A percentile compares a stretch with the other conserved stretches of the same genome.
phyloP scores from a whole-genome alignment of 176 grass and related monocot species.

The bread wheat (Triticum aestivum) region IWGSC_CS_RefSeq_v2.1 NC_057805.1:445926069-445926568 shows the following conservation, averaged over 20 bases:
- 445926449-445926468: constrained; percentile 33
- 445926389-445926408: not conserved
- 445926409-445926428: constrained; percentile 27
- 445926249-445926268: constrained; percentile 22
- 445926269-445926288: constrained; percentile 38
- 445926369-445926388: not conserved
- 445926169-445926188: constrained; percentile 49
- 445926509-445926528: constrained; percentile 37
- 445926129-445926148: constrained; percentile 29
- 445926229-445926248: not conserved
- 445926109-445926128: constrained; percentile 58
- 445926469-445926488: constrained; percentile 34
- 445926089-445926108: constrained; percentile 28
- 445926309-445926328: constrained; percentile 19
- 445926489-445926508: constrained; percentile 50
- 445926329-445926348: not conserved
- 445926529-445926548: constrained; percentile 42
- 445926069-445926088: constrained; percentile 36
- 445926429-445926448: not conserved
- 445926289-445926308: constrained; percentile 34
- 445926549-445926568: constrained; percentile 33
- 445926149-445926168: constrained; percentile 38
- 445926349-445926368: constrained; percentile 13
- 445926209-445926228: constrained; percentile 14
- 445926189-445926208: not conserved